phyloP scores from a whole-genome alignment of 1,284 basidiomycete species.

The Hortiboletus rubellus region DNA sequence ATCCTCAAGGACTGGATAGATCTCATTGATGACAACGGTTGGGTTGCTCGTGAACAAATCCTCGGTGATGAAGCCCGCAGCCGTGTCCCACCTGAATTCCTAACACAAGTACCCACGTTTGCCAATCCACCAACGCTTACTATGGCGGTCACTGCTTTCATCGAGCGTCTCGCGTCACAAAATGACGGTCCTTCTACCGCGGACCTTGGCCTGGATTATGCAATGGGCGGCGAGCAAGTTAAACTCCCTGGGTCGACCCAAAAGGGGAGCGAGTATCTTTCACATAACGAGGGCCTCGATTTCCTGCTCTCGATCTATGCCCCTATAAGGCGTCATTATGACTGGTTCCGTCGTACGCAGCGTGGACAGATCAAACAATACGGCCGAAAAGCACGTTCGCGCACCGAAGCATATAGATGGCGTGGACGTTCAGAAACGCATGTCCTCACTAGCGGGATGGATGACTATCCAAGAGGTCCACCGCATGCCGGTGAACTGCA shows the following conservation, averaged over 20 bases:
- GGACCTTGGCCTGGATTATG: conserved; percentile 66
- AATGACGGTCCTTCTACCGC: conserved; percentile 48
- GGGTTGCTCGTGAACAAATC: conserved; percentile 95
- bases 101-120: conserved; percentile 88
- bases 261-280: conserved; percentile 52
- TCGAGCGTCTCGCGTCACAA: conserved; percentile 63
- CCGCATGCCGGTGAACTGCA: conserved; percentile 92
- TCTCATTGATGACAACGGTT: conserved; percentile 90
- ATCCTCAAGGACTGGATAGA: conserved; percentile 89
- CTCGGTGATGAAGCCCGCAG: conserved; percentile 93
- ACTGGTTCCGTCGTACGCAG: conserved; percentile 94
- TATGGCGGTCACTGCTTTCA: conserved; percentile 88
- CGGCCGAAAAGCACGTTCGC: conserved; percentile 75
- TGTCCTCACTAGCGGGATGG: conserved; percentile 91
- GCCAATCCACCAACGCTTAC: conserved; percentile 93
- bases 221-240: conserved; percentile 47
- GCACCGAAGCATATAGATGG: conserved; percentile 91
- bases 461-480: conserved; percentile 89
- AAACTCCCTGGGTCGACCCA: conserved; percentile 39
- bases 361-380: conserved; percentile 92
- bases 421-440: conserved; percentile 86
- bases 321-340: conserved; percentile 86
- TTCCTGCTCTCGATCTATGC: conserved; percentile 82
- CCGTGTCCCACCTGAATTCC: conserved; percentile 87
- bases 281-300: conserved; percentile 58